Conservation (phyloP, 108 stramenopile species). For the Pseudonitzschia multistriata region DNA sequence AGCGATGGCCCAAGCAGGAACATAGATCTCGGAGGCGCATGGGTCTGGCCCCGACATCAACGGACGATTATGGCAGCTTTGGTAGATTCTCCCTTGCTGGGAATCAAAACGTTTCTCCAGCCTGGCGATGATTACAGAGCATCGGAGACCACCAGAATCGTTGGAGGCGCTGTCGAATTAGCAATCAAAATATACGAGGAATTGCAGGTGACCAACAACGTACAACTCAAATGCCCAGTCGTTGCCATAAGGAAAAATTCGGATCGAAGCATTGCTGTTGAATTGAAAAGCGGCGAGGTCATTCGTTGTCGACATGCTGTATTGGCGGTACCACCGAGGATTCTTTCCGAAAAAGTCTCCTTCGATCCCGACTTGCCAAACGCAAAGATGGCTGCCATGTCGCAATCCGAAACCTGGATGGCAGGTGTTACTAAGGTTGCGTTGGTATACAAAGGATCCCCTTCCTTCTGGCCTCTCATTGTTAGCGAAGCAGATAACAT, state of each 20-base stretch:
- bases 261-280: slow-evolving; percentile 4
- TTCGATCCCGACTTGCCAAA: slow-evolving; percentile 44
- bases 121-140: slow-evolving; percentile 35
- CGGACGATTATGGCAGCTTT: slow-evolving; percentile 36
- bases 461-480: slow-evolving; percentile 43
- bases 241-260: not conserved
- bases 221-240: slow-evolving; percentile 4
- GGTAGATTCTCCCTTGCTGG: not conserved
- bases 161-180: slow-evolving; percentile 48
- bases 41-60: slow-evolving; percentile 56
- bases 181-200: slow-evolving; percentile 20
- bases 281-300: slow-evolving; percentile 12
- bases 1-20: slow-evolving; percentile 9
- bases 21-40: slow-evolving; percentile 62
- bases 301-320: slow-evolving; percentile 39
- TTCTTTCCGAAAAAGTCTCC: slow-evolving; percentile 30
- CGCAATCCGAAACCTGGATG: slow-evolving; percentile 55
- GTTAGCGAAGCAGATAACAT: slow-evolving; percentile 20
- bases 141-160: slow-evolving; percentile 45
- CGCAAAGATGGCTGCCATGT: slow-evolving; percentile 43
- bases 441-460: slow-evolving; percentile 36
- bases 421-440: slow-evolving; percentile 62
- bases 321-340: slow-evolving; percentile 49
- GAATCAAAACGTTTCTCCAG: slow-evolving; percentile 37
- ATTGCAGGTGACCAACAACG: not conserved